Evolutionary conservation across 2,329 filamentous ascomycete genomes (phyloP).

Genomic region (Colletotrichum endophyticum): DNA sequence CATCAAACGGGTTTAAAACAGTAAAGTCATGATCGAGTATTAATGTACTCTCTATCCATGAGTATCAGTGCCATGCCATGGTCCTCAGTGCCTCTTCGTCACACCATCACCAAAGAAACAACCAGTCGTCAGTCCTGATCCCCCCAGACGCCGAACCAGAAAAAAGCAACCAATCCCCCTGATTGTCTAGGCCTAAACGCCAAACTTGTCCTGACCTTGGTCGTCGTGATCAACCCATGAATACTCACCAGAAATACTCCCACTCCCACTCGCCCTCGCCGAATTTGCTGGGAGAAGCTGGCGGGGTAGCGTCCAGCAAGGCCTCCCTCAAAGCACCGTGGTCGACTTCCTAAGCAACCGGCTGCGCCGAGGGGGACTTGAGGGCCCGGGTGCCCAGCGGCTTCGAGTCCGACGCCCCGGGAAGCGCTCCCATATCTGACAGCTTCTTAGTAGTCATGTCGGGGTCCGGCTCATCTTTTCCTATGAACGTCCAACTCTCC

Average conservation of each 20-base stretch:
- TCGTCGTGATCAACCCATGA: neutral
- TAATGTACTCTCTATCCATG: constrained; percentile 15
- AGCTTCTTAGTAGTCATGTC: constrained; percentile 46
- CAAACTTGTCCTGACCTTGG: neutral
- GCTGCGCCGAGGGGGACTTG: constrained; percentile 1
- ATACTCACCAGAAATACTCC: neutral
- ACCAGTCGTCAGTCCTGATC: neutral
- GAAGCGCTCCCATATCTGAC: constrained; percentile 19
- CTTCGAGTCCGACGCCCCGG: neutral
- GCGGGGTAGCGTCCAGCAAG: neutral
- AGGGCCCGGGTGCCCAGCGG: constrained; percentile 1
- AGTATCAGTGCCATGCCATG: neutral
- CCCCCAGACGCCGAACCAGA: neutral
- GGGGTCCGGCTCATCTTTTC: constrained; percentile 54
- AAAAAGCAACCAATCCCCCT: neutral
- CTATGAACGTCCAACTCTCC: constrained; percentile 92
- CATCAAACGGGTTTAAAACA: neutral
- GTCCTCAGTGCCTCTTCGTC: neutral
- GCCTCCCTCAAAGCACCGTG: neutral
- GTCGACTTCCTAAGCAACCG: neutral
- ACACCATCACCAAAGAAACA: neutral
- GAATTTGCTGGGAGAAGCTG: neutral
- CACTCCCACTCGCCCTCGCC: neutral
- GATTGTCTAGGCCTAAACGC: constrained; percentile 8
- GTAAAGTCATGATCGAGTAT: constrained; percentile 5